Evolutionary conservation across 106 monocot species (phyloP).

Genomic region (Acorus gramineus): DNA sequence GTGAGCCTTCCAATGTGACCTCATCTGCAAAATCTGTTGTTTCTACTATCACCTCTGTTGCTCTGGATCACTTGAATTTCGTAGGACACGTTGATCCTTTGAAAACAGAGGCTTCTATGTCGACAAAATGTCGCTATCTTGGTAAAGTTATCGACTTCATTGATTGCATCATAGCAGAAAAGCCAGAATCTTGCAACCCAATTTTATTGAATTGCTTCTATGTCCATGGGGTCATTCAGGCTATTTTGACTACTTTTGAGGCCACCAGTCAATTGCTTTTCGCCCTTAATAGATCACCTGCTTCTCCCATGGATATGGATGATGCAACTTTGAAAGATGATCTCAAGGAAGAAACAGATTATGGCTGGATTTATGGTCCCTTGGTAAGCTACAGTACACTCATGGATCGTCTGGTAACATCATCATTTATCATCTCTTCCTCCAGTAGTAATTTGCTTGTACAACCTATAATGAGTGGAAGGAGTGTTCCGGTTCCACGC

Average conservation of each 20-base stretch:
- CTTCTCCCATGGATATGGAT: conserved; percentile 97
- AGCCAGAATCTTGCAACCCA: conserved; percentile 89
- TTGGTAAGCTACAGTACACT: conserved; percentile 66
- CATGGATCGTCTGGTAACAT: conserved; percentile 89
- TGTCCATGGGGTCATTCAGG: conserved; percentile 60
- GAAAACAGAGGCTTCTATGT: conserved; percentile 44
- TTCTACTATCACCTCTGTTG: conserved; percentile 48
- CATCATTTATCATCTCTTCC: conserved; percentile 68
- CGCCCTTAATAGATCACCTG: conserved; percentile 59
- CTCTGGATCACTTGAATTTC: conserved; percentile 85
- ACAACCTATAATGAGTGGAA: conserved; percentile 52
- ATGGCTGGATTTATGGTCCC: conserved; percentile 87
- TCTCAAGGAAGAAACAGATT: conserved; percentile 51
- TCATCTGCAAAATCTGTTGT: conserved; percentile 68
- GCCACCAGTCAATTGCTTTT: conserved; percentile 97
- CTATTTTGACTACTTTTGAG: conserved; percentile 81
- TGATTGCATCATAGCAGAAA: conserved; percentile 72
- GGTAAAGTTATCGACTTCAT: conserved; percentile 89
- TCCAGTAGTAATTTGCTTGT: conserved; percentile 84
- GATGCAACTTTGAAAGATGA: conserved; percentile 29
- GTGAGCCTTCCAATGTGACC: conserved; percentile 49
- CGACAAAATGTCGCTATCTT: conserved; percentile 85
- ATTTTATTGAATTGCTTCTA: conserved; percentile 83
- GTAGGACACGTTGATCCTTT: conserved; percentile 32
- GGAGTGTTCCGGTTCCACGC: conserved; percentile 38